Percentiles rank a stretch among this genome's conserved stretches.
phyloP scores from a whole-genome alignment of 164 flowering plant genomes.

The Annona cherimola region DNA sequence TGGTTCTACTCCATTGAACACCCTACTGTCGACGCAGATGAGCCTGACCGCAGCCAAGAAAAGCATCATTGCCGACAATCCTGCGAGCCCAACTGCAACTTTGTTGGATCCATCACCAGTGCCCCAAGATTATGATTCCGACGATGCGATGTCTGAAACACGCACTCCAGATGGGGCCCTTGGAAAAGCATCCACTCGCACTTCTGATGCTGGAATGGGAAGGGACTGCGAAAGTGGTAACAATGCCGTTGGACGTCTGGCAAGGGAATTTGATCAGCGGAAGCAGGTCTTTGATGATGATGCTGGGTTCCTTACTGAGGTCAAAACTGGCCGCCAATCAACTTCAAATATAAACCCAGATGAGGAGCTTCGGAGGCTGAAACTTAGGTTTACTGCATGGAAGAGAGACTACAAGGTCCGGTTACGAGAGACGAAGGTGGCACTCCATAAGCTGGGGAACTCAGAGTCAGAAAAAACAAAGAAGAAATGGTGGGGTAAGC shows the following conservation, averaged over 20 bases:
- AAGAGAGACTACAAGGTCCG: slow-evolving; percentile 70
- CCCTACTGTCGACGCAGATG: slow-evolving; percentile 34
- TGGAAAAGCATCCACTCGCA: slow-evolving; percentile 19
- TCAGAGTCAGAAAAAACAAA: slow-evolving; percentile 34
- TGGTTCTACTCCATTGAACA: too few species aligned
- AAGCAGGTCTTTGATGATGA: slow-evolving; percentile 64
- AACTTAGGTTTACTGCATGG: slow-evolving; percentile 59
- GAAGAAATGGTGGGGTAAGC: slow-evolving; percentile 78
- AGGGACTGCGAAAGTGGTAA: slow-evolving; percentile 36
- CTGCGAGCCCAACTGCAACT: slow-evolving; percentile 28
- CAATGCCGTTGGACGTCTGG: slow-evolving; percentile 35
- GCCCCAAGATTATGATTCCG: slow-evolving; percentile 54
- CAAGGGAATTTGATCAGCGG: slow-evolving; percentile 65
- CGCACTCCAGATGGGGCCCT: slow-evolving; percentile 61
- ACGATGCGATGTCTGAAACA: slow-evolving; percentile 45
- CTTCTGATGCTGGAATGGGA: slow-evolving; percentile 21
- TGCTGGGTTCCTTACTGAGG: slow-evolving; percentile 43
- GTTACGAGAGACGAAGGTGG: slow-evolving; percentile 53
- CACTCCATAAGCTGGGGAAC: slow-evolving; percentile 51
- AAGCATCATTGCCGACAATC: slow-evolving; percentile 39
- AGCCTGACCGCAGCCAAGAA: slow-evolving; percentile 74
- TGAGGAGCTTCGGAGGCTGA: slow-evolving; percentile 62
- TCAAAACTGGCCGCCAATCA: slow-evolving; percentile 31
- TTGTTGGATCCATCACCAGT: slow-evolving; percentile 35
- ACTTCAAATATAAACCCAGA: slow-evolving; percentile 29